A percentile compares a stretch with the other conserved stretches of the same genome.
Conservation (phyloP, 441 rosid genomes). For the Dalechampia spathulata region DNA sequence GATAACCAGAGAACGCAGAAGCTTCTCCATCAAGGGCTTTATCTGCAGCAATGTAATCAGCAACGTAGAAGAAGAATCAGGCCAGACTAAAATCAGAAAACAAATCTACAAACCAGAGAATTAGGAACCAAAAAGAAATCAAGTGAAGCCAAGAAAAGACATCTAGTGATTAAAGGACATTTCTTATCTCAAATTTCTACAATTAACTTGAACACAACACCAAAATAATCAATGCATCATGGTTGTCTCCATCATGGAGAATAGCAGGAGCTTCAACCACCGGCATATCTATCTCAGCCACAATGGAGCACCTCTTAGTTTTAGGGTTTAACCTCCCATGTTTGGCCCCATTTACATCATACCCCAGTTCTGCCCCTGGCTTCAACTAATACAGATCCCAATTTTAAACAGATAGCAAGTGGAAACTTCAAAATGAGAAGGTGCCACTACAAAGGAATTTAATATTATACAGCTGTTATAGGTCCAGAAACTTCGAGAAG, state of each 20-base stretch:
- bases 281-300: too few species aligned
- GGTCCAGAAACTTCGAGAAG: neutral
- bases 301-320: too few species aligned
- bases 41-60: conserved; percentile 26
- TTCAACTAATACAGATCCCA: neutral
- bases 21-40: conserved; percentile 37
- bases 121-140: neutral
- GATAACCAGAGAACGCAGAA: conserved; percentile 45
- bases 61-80: neutral
- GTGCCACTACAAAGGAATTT: neutral
- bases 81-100: neutral
- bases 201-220: neutral
- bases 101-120: neutral
- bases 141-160: neutral
- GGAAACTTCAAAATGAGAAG: neutral
- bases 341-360: too few species aligned
- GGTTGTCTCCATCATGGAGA: neutral
- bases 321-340: too few species aligned
- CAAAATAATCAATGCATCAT: neutral
- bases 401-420: neutral
- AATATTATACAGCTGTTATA: neutral
- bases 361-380: too few species aligned
- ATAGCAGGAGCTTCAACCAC: neutral
- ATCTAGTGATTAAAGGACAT: neutral
- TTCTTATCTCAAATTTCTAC: neutral